These are phyloP conservation scores for Plasmodium fragile DNA, from an alignment of 169 alveolate species.

Conservation along the genomic window DNA sequence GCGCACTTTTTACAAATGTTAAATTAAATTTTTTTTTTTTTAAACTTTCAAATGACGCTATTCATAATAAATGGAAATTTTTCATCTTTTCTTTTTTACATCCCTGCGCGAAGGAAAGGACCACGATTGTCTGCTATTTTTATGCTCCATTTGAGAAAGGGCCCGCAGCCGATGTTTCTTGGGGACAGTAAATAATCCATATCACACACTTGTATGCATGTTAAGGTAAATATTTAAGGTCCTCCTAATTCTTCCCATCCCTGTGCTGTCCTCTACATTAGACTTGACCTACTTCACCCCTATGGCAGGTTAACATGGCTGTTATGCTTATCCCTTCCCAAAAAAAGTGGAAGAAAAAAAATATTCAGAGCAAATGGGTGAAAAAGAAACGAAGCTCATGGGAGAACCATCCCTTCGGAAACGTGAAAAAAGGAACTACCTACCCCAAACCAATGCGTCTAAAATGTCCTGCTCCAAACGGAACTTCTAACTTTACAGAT, in stretches of 20 bases:
- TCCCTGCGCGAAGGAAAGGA: background rate
- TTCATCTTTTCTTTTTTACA: background rate
- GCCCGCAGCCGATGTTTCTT: background rate
- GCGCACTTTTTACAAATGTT: background rate
- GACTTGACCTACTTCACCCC: background rate
- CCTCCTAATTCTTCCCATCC: background rate
- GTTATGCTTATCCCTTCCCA: background rate
- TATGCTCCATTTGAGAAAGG: background rate
- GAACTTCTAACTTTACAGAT: background rate
- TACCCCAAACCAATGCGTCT: background rate
- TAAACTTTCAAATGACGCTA: background rate
- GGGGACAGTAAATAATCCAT: background rate
- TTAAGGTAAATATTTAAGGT: background rate
- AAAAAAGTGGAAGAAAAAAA: background rate
- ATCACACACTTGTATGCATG: background rate
- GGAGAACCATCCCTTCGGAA: background rate
- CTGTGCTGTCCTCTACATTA: background rate
- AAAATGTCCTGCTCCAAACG: background rate
- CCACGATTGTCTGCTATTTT: background rate
- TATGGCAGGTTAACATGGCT: background rate
- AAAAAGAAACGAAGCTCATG: background rate
- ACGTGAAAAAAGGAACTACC: background rate
- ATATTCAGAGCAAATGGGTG: too few relatives aligned
- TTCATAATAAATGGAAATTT: background rate
- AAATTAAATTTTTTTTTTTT: too few relatives aligned